These are phyloP conservation scores for Yarrowia sp. DNA, from an alignment of 805 yeast species.

Conservation along the genomic window DNA sequence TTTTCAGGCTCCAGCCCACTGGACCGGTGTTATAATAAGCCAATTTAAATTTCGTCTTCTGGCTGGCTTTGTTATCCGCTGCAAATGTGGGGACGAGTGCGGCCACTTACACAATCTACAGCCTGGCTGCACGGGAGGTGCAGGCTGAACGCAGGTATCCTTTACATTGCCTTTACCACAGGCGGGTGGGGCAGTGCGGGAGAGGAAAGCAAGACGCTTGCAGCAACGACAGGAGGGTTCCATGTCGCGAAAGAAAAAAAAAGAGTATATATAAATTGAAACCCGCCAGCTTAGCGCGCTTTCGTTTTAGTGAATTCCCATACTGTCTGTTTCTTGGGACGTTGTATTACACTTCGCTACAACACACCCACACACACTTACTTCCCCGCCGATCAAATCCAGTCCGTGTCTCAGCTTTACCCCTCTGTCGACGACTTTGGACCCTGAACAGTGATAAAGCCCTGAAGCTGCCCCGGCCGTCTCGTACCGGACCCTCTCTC, in stretches of 20 bases:
- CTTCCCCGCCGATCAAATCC: slow-evolving; percentile 23
- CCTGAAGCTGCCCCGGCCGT: no score
- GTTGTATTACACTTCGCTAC: slow-evolving; percentile 6
- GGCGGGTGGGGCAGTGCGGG: slow-evolving; percentile 15
- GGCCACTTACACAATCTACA: slow-evolving; percentile 6
- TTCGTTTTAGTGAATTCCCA: neutral
- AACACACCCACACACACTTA: slow-evolving; percentile 2
- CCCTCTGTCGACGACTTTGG: slow-evolving; percentile 18
- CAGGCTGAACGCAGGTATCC: slow-evolving; percentile 7
- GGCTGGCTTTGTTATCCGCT: slow-evolving; percentile 5
- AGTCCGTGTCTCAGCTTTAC: slow-evolving; percentile 18
- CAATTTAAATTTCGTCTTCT: neutral
- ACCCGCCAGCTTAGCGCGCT: neutral
- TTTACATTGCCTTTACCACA: neutral
- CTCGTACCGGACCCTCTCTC: no score
- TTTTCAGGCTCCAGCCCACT: neutral
- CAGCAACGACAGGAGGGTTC: neutral
- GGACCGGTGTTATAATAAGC: neutral
- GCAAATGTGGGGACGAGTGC: slow-evolving; percentile 18
- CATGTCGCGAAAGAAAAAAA: neutral
- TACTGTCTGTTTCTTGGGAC: neutral
- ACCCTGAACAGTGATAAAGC: neutral
- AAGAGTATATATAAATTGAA: neutral
- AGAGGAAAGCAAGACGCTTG: neutral
- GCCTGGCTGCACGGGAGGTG: slow-evolving; percentile 10